phyloP scores from a whole-genome alignment of 192 early-diverging fungal species.

The Lobosporangium transversale region DNA sequence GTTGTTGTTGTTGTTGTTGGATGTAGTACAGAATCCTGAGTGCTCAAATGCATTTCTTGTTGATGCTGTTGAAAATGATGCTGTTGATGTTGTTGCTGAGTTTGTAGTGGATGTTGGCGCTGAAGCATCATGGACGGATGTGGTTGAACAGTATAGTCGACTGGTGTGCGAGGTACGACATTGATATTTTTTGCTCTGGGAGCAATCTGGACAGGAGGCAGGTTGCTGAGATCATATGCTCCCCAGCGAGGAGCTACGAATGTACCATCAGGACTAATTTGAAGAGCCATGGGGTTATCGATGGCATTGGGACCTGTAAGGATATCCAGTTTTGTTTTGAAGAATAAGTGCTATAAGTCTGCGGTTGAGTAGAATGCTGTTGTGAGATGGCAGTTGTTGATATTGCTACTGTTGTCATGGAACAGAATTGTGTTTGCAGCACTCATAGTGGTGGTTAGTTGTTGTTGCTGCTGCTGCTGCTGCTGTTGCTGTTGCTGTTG shows the following conservation, averaged over 20 bases:
- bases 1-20: conserved; percentile 24
- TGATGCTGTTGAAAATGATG: conserved; percentile 17
- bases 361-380: too few relatives aligned
- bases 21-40: conserved; percentile 6
- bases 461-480: conserved; percentile 15
- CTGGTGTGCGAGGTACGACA: conserved; percentile 23
- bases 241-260: conserved; percentile 30
- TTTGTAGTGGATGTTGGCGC: conserved; percentile 6
- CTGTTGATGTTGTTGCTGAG: conserved; percentile 18
- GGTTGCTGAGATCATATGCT: conserved; percentile 34
- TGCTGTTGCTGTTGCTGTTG: conserved; percentile 3
- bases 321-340: conserved; percentile 40
- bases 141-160: conserved; percentile 30
- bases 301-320: conserved; percentile 49
- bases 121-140: conserved; percentile 18
- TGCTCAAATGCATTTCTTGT: not conserved
- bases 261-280: conserved; percentile 35
- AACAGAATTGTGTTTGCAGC: conserved; percentile 9
- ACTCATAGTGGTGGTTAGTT: conserved; percentile 12
- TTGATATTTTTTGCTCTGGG: conserved; percentile 40
- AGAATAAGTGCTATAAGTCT: conserved; percentile 8
- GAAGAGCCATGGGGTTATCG: conserved; percentile 33
- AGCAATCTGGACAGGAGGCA: conserved; percentile 47
- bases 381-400: too few relatives aligned
- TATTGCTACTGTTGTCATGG: conserved; percentile 18